Percentiles rank a stretch among this genome's conserved stretches.
phyloP scores from a whole-genome alignment of 805 yeast genomes.

The Ogataea pini region DNA sequence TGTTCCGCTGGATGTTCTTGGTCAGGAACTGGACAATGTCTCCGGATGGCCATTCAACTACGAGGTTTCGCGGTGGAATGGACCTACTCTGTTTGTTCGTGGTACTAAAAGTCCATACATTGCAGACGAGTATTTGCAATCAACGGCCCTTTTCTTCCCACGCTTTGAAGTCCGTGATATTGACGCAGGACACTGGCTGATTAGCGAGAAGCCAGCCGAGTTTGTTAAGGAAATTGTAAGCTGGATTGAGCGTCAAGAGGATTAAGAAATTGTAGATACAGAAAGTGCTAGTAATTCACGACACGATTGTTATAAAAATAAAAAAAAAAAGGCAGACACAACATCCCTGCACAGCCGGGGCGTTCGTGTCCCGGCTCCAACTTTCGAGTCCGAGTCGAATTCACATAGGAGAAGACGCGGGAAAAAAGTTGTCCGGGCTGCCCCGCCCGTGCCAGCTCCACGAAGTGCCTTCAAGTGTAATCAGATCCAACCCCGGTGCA shows the following conservation, averaged over 20 bases:
- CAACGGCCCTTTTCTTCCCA: conserved; percentile 78
- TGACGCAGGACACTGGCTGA: conserved; percentile 91
- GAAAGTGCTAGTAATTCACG: too few relatives aligned
- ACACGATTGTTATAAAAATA: not conserved
- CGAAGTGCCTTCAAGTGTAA: too few relatives aligned
- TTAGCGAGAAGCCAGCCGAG: conserved; percentile 80
- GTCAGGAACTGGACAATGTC: conserved; percentile 62
- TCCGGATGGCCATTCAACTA: conserved; percentile 78
- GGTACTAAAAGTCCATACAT: conserved; percentile 77
- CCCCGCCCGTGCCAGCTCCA: not conserved
- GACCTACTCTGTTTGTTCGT: conserved; percentile 76
- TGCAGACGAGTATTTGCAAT: conserved; percentile 76
- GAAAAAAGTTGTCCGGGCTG: not conserved
- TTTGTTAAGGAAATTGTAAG: conserved; percentile 63
- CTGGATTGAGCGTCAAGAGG: conserved; percentile 51
- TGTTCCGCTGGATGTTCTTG: conserved; percentile 73
- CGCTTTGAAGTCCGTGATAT: conserved; percentile 70
- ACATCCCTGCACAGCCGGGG: conserved; percentile 8
- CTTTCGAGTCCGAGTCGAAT: conserved; percentile 10
- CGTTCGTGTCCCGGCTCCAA: conserved; percentile 6
- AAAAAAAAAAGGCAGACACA: too few relatives aligned
- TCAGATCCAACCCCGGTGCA: too few relatives aligned
- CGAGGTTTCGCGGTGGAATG: conserved; percentile 53
- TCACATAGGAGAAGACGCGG: not conserved
- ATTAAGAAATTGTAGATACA: too few relatives aligned